phyloP scores from a whole-genome alignment of 2,329 filamentous ascomycete species.

The Ceratocystis destructans region DNA sequence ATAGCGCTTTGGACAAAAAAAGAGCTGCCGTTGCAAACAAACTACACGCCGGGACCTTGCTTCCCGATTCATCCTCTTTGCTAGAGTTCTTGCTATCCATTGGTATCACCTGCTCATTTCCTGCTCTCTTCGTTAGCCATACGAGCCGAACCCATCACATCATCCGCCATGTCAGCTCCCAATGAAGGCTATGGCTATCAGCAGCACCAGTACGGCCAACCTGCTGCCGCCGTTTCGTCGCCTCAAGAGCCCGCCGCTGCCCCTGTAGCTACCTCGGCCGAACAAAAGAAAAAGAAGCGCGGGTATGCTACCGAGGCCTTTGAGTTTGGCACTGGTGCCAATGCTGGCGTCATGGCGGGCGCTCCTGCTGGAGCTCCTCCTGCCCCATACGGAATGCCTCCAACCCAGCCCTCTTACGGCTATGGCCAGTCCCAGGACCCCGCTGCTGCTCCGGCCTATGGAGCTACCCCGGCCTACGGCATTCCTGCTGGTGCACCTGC shows the following conservation, averaged over 20 bases:
- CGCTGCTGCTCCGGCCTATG: conserved; percentile 29
- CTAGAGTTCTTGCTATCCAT: conserved; percentile 7
- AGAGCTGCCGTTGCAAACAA: not conserved
- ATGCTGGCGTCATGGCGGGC: conserved; percentile 41
- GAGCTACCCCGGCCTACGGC: conserved; percentile 31
- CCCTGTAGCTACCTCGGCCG: conserved; percentile 23
- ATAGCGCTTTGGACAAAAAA: not conserved
- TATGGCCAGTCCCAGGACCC: conserved; percentile 40
- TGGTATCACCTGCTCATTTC: conserved; percentile 21
- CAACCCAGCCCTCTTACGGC: conserved; percentile 40
- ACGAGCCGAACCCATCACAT: not conserved
- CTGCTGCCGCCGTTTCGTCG: conserved; percentile 24
- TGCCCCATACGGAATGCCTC: conserved; percentile 38
- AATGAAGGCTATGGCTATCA: conserved; percentile 41
- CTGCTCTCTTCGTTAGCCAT: conserved; percentile 21
- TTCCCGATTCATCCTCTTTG: not conserved
- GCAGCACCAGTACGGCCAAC: conserved; percentile 32
- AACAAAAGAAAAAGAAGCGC: conserved; percentile 74
- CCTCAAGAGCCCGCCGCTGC: conserved; percentile 22
- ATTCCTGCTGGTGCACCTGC: conserved; percentile 23
- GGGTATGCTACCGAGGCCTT: conserved; percentile 91
- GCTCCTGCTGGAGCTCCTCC: conserved; percentile 31
- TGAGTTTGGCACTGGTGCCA: conserved; percentile 78
- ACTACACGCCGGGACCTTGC: conserved; percentile 6
- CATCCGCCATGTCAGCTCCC: conserved; percentile 39